Evolutionary conservation across 768 basidiomycete species (phyloP), one percentile per base, ranked within the genome.

Genomic region (Dioszegia aurantiaca): DNA sequence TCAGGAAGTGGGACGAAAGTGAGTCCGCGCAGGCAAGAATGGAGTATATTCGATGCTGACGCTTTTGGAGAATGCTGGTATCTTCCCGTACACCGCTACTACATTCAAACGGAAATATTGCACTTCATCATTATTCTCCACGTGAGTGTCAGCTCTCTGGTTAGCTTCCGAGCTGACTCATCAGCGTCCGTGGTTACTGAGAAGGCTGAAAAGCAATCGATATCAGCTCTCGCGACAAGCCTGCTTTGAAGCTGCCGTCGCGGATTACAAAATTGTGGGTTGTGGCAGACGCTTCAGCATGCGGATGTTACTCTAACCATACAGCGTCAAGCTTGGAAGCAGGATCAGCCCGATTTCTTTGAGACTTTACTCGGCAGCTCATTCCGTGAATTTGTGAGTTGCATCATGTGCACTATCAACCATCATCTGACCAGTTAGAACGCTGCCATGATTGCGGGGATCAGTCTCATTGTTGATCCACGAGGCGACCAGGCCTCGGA

Each of bases 211-310:
- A 69, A 86, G 86, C 39, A 88, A 89, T 68, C 86, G 88, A 19
- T 93, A 89, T 77, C 79, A 83, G 39, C 85, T 86, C 28, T 94
- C 92, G 9, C 80, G 91, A 37, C 80, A 79, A 55, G 92, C 90
- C 14, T 95, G 90, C 73, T 93, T 94, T 68, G 89, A 94, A 61
- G 89, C 89, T 12, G 89, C 91, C 3, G 84, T 89, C 65, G 86
- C 85, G 69, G 91, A 94, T 74, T 92, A 88, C 70, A 81, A 85
- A 64, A 84, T 91, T 60, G 74, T 75, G 39, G 27, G 72, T 57
- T 2, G 6, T 17, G 24, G 17, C 24, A 37, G 12, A 8, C 19
- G 5, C 31, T 23, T 12, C 19, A 27, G 14, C 33, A 12, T 36
- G 21, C 17, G 30, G 17, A 57, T n/a, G n/a, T n/a, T n/a, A n/a